These are phyloP conservation scores for Quercus lobata DNA, from an alignment of 331 rosid genomes.

Conservation along the genomic window DNA sequence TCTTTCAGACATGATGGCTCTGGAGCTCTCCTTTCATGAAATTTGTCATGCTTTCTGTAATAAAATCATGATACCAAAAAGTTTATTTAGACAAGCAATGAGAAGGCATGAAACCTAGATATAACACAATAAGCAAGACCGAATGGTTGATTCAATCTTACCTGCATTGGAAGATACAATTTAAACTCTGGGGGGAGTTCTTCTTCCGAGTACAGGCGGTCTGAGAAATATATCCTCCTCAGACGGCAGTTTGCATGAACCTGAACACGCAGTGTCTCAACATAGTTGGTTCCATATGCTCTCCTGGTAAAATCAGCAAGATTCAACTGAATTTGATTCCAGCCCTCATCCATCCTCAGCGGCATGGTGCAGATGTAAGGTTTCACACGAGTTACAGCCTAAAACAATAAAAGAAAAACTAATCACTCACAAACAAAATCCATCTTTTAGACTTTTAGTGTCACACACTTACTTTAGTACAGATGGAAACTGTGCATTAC, in stretches of 20 bases:
- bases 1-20: background rate
- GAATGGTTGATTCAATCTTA: constrained; percentile 1
- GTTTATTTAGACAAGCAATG: background rate
- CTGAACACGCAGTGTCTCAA: constrained; percentile 92
- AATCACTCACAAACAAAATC: background rate
- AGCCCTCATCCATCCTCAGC: constrained; percentile 86
- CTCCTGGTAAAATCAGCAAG: constrained; percentile 82
- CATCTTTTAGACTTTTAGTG: background rate
- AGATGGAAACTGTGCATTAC: background rate
- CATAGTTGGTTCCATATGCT: constrained; percentile 94
- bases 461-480: background rate
- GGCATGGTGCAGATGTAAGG: constrained; percentile 99
- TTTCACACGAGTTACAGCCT: constrained; percentile 89
- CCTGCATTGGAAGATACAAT: constrained; percentile 91
- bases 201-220: constrained; percentile 90
- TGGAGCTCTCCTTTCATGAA: constrained; percentile 8
- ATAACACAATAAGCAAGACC: background rate
- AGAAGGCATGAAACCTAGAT: background rate
- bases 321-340: constrained; percentile 97
- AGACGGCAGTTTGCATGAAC: constrained; percentile 92
- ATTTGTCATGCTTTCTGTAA: constrained; percentile 58
- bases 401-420: constrained; percentile 8
- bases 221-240: constrained; percentile 93
- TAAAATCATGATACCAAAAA: background rate
- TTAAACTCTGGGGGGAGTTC: constrained; percentile 95